Percentiles rank a stretch among this genome's conserved stretches.
Evolutionary conservation across 2,329 filamentous ascomycete genomes (phyloP).

Genomic region (Aspergillus hortae): DNA sequence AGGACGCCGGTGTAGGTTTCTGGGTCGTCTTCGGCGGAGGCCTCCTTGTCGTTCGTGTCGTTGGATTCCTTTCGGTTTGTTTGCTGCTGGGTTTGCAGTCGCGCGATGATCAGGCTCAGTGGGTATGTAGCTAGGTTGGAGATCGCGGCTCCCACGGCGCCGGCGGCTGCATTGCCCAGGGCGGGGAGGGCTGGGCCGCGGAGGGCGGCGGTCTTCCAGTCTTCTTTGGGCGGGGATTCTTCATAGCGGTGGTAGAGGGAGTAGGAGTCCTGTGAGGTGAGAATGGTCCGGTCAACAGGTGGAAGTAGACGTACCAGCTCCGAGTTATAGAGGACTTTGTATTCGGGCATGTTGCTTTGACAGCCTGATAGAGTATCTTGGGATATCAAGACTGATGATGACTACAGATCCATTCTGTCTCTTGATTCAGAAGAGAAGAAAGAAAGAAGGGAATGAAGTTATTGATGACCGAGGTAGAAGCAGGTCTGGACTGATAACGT

Average conservation of each 20-base stretch:
- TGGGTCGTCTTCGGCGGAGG: conserved; percentile 52
- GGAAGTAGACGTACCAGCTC: conserved; percentile 7
- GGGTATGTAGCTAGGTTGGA: conserved; percentile 79
- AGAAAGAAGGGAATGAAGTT: neutral
- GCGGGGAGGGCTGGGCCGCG: conserved; percentile 59
- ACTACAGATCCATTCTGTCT: too few species aligned
- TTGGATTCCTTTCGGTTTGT: conserved; percentile 31
- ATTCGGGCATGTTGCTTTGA: conserved; percentile 6
- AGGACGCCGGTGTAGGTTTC: conserved; percentile 61
- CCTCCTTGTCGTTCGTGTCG: conserved; percentile 4
- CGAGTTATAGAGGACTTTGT: conserved; percentile 9
- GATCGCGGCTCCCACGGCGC: conserved; percentile 72
- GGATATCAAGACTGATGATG: too few species aligned
- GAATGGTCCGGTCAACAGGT: neutral
- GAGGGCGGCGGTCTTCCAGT: conserved; percentile 31
- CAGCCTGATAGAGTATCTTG: neutral
- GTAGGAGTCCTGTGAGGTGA: conserved; percentile 35
- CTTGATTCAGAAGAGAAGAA: too few species aligned
- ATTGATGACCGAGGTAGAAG: conserved; percentile 4
- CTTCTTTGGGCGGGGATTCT: conserved; percentile 23
- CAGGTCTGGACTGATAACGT: conserved; percentile 5
- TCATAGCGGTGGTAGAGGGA: conserved; percentile 44
- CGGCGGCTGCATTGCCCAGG: conserved; percentile 76
- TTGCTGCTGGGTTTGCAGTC: conserved; percentile 67
- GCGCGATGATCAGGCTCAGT: conserved; percentile 74